These are phyloP conservation scores for Tetragonia tetragonoides DNA, from an alignment of 148 eudicot genomes.

Conservation along the genomic window DNA sequence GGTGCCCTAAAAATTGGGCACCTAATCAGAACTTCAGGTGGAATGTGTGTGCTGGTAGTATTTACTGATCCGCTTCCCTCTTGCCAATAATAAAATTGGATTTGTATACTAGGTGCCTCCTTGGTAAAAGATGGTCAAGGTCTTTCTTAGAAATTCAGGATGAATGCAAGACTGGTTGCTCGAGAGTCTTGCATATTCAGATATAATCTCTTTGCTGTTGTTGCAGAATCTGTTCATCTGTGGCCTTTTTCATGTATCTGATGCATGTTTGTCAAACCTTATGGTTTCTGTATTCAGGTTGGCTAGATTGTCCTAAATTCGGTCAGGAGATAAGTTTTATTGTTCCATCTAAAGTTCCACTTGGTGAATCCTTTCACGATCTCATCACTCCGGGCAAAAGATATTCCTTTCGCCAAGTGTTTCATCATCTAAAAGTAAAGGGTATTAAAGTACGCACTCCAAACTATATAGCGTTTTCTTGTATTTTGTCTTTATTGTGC, in stretches of 20 bases:
- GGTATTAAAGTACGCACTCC: conserved; percentile 60
- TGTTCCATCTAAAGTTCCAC: conserved; percentile 94
- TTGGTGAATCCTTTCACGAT: conserved; percentile 69
- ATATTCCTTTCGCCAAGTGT: conserved; percentile 84
- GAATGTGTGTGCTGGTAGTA: too few species aligned
- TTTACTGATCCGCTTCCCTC: too few species aligned
- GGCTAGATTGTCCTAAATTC: conserved; percentile 84
- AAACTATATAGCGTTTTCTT: not conserved
- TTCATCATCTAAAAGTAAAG: conserved; percentile 61
- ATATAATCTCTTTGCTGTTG: not conserved
- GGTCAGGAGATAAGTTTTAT: conserved; percentile 70
- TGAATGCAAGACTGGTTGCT: too few species aligned
- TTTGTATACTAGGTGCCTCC: too few species aligned
- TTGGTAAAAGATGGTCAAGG: too few species aligned
- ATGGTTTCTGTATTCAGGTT: conserved; percentile 47
- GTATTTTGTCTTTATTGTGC: not conserved
- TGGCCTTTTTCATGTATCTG: not conserved
- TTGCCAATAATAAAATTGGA: too few species aligned
- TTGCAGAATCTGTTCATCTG: not conserved
- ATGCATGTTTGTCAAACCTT: not conserved
- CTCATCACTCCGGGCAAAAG: conserved; percentile 73
- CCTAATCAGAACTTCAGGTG: too few species aligned
- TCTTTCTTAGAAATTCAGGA: too few species aligned
- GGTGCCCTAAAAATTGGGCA: too few species aligned
- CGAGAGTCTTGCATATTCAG: not conserved